Evolutionary conservation across 2,329 filamentous ascomycete genomes (phyloP), one percentile per base, ranked within the genome.

Genomic region (Xylariomycetidae sp.): DNA sequence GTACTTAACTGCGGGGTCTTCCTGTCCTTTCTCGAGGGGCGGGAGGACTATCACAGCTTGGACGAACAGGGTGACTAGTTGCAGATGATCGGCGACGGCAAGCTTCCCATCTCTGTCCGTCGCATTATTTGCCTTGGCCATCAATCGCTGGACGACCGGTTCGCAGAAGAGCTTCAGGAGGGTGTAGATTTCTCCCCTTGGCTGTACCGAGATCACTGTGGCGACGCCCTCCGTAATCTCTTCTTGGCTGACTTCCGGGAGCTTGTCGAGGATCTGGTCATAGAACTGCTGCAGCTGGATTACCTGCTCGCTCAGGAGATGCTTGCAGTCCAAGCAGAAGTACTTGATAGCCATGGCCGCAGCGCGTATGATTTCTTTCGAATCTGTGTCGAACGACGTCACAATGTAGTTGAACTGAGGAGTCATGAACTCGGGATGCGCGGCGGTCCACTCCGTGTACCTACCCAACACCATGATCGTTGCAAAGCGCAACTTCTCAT

Each of bases 401-500:
- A 95, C 89, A 52, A 98, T 94, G 62, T 94, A 98, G 52, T 87
- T 88, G 55, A 98, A 85, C 60, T 98, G 92, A 7, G 85, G 74
- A 59, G 95, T 85, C 7, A 98, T 70, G 28, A 90, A 94, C 38
- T 95, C 87, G 0, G 90, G 86, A 53, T 98, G 92, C 29, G 87
- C 80, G 5, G 92, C 79, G 1, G 93, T 98, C 92, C 92, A 98
- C 59, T 96, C 90, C 0, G 93, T 98, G 56, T 98, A 98, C 42
- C 92, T 77, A 23, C 88, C 92, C 15, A 98, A 74, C 3, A 93
- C 89, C 88, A 98, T 95, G 52, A 96, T 95, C 5, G 90, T 90
- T 42, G 94, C 90, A 61, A 98, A 98, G 6, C 89, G 86, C n/a
- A 98, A 75, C 66, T 96, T 98, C 61, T 96, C 87, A 52, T 98